Evolutionary conservation across 2,329 filamentous ascomycete species (phyloP).

Genomic region (Curvularia eragrostidis): DNA sequence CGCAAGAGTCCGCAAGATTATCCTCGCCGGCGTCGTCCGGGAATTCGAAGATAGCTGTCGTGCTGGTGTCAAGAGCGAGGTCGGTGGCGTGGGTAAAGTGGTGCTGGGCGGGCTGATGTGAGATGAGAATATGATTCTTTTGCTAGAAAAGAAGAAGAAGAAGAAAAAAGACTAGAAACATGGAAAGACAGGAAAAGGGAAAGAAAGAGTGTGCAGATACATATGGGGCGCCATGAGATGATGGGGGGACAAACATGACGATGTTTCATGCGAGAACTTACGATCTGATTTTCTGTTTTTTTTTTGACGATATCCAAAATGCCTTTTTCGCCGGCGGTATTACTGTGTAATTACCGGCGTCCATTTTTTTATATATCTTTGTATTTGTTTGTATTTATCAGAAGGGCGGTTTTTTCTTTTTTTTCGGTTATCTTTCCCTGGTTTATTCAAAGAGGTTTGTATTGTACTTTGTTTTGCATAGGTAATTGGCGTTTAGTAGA

Average conservation of each 20-base stretch:
- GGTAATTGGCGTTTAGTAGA: no score
- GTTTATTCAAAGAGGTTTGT: no score
- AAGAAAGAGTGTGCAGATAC: background rate
- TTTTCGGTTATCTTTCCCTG: no score
- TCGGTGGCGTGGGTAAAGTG: slow-evolving; percentile 85
- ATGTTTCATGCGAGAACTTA: background rate
- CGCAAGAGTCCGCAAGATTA: slow-evolving; percentile 82
- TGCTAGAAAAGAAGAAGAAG: background rate
- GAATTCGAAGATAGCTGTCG: slow-evolving; percentile 93
- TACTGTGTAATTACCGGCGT: no score
- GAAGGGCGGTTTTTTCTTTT: no score
- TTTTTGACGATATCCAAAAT: no score
- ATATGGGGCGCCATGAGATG: no score
- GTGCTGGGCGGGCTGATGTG: slow-evolving; percentile 85
- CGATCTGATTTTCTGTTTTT: no score
- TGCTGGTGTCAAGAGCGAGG: slow-evolving; percentile 76
- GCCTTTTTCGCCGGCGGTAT: no score
- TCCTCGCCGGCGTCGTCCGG: slow-evolving; percentile 83
- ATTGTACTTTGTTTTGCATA: no score
- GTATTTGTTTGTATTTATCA: no score
- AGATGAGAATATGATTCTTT: background rate
- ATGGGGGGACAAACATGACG: background rate
- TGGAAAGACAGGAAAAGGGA: background rate
- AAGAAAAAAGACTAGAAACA: background rate
- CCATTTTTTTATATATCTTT: no score